These are phyloP conservation scores for Rhizomucor miehei DNA, from an alignment of 371 early-diverging fungal species.

Conservation along the genomic window DNA sequence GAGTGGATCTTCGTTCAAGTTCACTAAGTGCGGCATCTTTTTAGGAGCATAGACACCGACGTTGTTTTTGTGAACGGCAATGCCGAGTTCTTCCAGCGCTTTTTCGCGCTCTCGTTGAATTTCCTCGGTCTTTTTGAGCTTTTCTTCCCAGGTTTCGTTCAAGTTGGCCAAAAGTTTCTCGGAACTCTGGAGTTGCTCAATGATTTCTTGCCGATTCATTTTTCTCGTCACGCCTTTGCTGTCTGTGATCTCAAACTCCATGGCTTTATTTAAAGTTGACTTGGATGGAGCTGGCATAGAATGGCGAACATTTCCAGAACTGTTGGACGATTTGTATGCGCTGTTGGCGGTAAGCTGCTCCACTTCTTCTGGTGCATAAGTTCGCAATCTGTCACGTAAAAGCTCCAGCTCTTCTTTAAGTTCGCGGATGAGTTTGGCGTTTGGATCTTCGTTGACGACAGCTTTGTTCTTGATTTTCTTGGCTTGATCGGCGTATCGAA, in stretches of 20 bases:
- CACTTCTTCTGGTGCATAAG: slow-evolving; percentile 59
- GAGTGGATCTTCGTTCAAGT: slow-evolving; percentile 87
- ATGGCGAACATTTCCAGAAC: not conserved
- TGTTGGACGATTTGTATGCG: slow-evolving; percentile 24
- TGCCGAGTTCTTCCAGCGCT: slow-evolving; percentile 79
- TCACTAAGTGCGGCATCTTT: slow-evolving; percentile 84
- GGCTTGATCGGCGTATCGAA: slow-evolving; percentile 96
- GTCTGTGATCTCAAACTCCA: slow-evolving; percentile 50
- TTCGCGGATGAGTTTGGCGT: slow-evolving; percentile 81
- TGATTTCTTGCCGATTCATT: slow-evolving; percentile 58
- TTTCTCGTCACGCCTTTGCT: slow-evolving; percentile 49
- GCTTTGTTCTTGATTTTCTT: slow-evolving; percentile 92
- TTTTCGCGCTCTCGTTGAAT: slow-evolving; percentile 75
- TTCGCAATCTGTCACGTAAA: slow-evolving; percentile 62
- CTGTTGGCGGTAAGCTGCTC: slow-evolving; percentile 38
- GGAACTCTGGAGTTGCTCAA: slow-evolving; percentile 81
- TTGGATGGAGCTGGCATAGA: slow-evolving; percentile 7
- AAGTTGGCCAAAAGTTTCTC: slow-evolving; percentile 86
- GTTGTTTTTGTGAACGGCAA: slow-evolving; percentile 70
- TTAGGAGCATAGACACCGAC: slow-evolving; percentile 84
- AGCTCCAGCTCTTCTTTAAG: slow-evolving; percentile 80
- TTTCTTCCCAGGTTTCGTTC: slow-evolving; percentile 86
- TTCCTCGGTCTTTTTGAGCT: slow-evolving; percentile 70
- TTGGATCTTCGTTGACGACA: slow-evolving; percentile 89
- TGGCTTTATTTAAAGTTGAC: slow-evolving; percentile 7